Conservation (phyloP, 2,329 filamentous ascomycete species). For the Endocalyx cinctus region DNA sequence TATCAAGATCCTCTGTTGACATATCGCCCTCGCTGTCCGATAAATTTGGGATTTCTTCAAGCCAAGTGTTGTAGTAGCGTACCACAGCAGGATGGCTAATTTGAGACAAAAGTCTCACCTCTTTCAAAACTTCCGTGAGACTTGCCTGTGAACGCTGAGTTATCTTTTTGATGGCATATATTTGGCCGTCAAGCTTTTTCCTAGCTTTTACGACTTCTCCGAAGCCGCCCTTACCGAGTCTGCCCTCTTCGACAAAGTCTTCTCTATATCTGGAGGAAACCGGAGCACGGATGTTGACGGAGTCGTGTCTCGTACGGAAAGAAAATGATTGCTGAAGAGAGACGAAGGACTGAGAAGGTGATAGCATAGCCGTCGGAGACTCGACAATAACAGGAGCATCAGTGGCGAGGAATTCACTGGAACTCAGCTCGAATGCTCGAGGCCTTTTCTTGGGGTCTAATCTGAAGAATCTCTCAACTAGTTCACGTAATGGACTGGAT, state of each 20-base stretch:
- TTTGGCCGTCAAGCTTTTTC: slow-evolving; percentile 87
- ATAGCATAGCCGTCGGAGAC: slow-evolving; percentile 34
- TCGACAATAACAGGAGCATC: slow-evolving; percentile 56
- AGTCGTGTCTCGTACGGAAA: slow-evolving; percentile 54
- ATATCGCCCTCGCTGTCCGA: slow-evolving; percentile 54
- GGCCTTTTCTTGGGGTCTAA: slow-evolving; percentile 78
- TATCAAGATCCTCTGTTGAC: slow-evolving; percentile 39
- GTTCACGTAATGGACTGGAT: slow-evolving; percentile 71
- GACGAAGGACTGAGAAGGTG: slow-evolving; percentile 37
- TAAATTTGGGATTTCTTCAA: slow-evolving; percentile 63
- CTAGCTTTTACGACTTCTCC: slow-evolving; percentile 94
- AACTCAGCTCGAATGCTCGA: slow-evolving; percentile 69
- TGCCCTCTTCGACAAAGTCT: slow-evolving; percentile 87
- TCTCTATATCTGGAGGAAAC: slow-evolving; percentile 72
- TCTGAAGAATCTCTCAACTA: slow-evolving; percentile 81
- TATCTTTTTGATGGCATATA: slow-evolving; percentile 97
- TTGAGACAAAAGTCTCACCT: slow-evolving; percentile 84
- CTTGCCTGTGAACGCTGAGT: slow-evolving; percentile 74
- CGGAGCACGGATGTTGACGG: slow-evolving; percentile 47
- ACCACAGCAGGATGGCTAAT: slow-evolving; percentile 85
- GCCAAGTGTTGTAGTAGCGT: slow-evolving; percentile 93
- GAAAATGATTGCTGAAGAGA: slow-evolving; percentile 39
- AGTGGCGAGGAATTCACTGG: slow-evolving; percentile 62
- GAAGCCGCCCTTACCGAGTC: slow-evolving; percentile 89
- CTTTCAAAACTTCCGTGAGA: slow-evolving; percentile 76